Evolutionary conservation across 148 eudicot species (phyloP).

Genomic region (Rheum nobile): DNA sequence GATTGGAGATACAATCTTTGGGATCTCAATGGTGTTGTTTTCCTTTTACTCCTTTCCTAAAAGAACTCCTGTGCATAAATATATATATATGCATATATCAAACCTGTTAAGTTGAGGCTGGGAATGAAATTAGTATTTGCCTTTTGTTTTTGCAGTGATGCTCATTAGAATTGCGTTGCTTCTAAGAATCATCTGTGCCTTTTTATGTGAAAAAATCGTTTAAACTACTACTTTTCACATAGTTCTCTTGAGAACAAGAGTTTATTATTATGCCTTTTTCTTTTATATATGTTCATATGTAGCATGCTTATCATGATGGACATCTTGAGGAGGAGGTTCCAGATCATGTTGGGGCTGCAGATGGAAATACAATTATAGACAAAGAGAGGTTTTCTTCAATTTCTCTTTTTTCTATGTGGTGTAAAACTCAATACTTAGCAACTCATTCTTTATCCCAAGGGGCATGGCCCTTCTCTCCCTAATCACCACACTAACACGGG

Average conservation of each 20-base stretch:
- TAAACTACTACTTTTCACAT: background rate
- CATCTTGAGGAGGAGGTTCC: constrained; percentile 2
- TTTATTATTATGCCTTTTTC: background rate
- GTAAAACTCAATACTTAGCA: background rate
- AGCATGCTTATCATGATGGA: constrained; percentile 7
- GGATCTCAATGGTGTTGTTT: no score
- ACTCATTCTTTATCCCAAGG: background rate
- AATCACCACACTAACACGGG: background rate
- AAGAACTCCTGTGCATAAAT: no score
- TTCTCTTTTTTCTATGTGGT: background rate
- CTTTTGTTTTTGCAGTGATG: no score
- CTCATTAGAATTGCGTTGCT: background rate
- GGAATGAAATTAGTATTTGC: no score
- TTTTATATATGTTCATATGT: background rate
- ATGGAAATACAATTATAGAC: background rate
- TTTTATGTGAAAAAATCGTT: background rate
- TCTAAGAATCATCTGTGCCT: background rate
- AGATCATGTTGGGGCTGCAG: background rate
- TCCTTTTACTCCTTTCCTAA: no score
- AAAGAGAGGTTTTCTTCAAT: background rate
- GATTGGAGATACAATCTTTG: background rate
- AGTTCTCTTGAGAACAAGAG: background rate
- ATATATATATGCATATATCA: no score
- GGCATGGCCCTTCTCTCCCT: background rate
- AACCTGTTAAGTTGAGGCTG: background rate